Base-by-base conservation (phyloP, 192 early-diverging fungal species). In the Phycomyces nitens region DNA sequence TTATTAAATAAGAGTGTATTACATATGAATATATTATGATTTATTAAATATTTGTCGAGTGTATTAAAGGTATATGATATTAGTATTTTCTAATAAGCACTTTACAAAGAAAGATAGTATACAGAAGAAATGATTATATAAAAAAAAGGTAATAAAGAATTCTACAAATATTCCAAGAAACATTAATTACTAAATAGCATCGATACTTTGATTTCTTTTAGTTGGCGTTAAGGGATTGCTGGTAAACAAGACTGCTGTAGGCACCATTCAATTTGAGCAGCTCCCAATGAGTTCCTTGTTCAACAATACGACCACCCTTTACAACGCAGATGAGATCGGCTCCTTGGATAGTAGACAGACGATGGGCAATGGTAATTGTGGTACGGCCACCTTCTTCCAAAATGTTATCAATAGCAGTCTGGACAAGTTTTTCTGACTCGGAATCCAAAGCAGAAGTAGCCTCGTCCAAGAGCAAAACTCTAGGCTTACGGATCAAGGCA, bases 391-490 rank as follows among this genome's bases (percentile, higher is more conserved):
- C 57, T 53, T 73, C 81, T 62, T 81, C 76, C 22, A 83, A 51
- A 10, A 86, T 89, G 64, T 82, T 83, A 70, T 91, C 89, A 27
- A 89, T 70, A 9, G 86, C 86, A 24, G 71, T 76, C 64, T 89
- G 89, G 26, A 89, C 88, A 9, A 88, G 61, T 63, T 86, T 86
- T 62, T 91, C 89, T 47, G 81, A 80, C 60, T 86, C 83, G 29
- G 80, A 80, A 67, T 91, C 89, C 51, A 91, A 60, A n/a, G 89
- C 88, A 18, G 84, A 84, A 5, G 89, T 91, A 39, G 89, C 89
- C 59, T 91, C 95, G 60, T 97, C 95, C 26, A 97, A 78, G 21
- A 96, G 70, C 49, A 96, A 69, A 10, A 97, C 68, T 69, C 87
- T 86, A 34, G 94, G 93, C 56, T 92, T 86, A 56, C 92, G 87